These are phyloP conservation scores for Serendipita sp. DNA, from an alignment of 768 basidiomycete genomes.

Conservation along the genomic window DNA sequence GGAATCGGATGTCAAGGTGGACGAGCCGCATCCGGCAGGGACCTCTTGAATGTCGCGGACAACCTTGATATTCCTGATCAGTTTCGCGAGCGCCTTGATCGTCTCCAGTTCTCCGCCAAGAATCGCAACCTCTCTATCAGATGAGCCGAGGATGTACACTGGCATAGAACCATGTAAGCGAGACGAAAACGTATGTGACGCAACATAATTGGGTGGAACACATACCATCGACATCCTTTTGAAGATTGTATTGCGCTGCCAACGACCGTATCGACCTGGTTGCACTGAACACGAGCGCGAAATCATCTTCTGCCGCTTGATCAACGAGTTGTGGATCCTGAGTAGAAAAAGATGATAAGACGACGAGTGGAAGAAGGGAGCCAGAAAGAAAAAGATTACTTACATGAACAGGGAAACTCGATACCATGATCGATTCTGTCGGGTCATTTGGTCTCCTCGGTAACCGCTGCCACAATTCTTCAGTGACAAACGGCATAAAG, in stretches of 20 bases:
- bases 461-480: constrained; percentile 95
- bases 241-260: constrained; percentile 79
- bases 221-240: constrained; percentile 67
- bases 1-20: constrained; percentile 58
- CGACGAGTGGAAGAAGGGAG: neutral
- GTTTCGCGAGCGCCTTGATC: constrained; percentile 72
- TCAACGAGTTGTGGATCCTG: constrained; percentile 50
- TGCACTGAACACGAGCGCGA: constrained; percentile 70
- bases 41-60: constrained; percentile 50
- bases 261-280: constrained; percentile 71
- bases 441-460: constrained; percentile 70
- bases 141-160: constrained; percentile 70
- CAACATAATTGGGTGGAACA: too few relatives aligned
- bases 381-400: constrained; percentile 19
- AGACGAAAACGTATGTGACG: constrained; percentile 3
- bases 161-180: constrained; percentile 3
- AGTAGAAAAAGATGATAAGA: neutral
- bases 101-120: constrained; percentile 62
- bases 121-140: constrained; percentile 43
- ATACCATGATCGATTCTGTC: constrained; percentile 80
- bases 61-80: constrained; percentile 61
- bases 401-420: constrained; percentile 67
- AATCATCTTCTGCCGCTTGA: constrained; percentile 62
- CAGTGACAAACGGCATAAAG: constrained; percentile 98
- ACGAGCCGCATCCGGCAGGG: constrained; percentile 77